These are phyloP conservation scores for Xylaria sp. DNA, from an alignment of 2,329 filamentous ascomycete genomes.

Conservation along the genomic window DNA sequence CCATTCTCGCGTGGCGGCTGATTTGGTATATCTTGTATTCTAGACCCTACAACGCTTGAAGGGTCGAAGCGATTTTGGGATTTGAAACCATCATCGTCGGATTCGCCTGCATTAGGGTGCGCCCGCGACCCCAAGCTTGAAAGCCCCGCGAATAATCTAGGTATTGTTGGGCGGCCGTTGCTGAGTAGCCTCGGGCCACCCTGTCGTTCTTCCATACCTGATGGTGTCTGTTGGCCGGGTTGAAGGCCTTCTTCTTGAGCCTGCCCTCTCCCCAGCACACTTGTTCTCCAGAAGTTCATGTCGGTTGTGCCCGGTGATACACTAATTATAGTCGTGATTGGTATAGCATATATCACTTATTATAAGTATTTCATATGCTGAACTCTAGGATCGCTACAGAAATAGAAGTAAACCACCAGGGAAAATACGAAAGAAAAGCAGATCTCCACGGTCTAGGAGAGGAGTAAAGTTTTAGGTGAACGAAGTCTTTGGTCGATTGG, in stretches of 20 bases:
- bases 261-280: constrained; percentile 37
- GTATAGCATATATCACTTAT: not conserved
- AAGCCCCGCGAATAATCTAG: constrained; percentile 37
- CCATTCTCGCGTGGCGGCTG: constrained; percentile 41
- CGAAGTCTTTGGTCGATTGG: constrained; percentile 15
- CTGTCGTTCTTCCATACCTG: constrained; percentile 39
- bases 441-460: constrained; percentile 1
- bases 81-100: constrained; percentile 57
- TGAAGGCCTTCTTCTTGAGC: constrained; percentile 35
- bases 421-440: constrained; percentile 1
- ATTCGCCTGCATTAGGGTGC: constrained; percentile 20
- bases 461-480: constrained; percentile 9
- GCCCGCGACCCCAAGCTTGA: constrained; percentile 30
- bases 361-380: not conserved
- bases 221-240: constrained; percentile 36
- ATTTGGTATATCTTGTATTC: constrained; percentile 52
- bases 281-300: constrained; percentile 44
- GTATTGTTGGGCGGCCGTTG: constrained; percentile 35
- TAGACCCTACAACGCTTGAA: constrained; percentile 54
- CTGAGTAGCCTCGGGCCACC: constrained; percentile 35
- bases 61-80: constrained; percentile 55
- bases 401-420: not conserved
- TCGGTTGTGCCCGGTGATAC: constrained; percentile 19
- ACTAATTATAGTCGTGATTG: constrained; percentile 15
- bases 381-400: not conserved